Conservation (phyloP, 768 basidiomycete species). For the Trametes elegans region DNA sequence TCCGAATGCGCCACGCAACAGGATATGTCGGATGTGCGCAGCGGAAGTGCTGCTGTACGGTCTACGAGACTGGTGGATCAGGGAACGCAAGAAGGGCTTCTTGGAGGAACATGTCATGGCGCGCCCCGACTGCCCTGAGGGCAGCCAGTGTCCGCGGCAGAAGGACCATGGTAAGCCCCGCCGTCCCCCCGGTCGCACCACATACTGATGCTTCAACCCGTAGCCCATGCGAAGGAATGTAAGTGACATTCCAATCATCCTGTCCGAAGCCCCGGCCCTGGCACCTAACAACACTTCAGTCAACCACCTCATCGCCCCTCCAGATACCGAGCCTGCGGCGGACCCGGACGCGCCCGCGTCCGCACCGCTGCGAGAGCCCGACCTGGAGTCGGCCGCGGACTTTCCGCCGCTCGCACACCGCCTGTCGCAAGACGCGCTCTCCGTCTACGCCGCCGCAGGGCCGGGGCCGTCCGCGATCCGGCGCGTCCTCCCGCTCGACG, state of each 20-base stretch:
- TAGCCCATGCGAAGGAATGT: conserved; percentile 80
- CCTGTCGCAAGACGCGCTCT: neutral
- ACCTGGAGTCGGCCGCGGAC: neutral
- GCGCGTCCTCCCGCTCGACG: neutral
- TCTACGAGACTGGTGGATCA: conserved; percentile 78
- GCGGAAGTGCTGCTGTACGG: conserved; percentile 75
- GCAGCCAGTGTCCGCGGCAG: conserved; percentile 56
- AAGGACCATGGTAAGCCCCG: conserved; percentile 59
- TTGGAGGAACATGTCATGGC: conserved; percentile 52
- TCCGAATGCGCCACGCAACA: conserved; percentile 54
- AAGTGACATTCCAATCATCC: conserved; percentile 28
- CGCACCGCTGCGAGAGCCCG: conserved; percentile 1
- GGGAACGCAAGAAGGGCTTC: conserved; percentile 70
- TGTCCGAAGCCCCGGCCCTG: neutral
- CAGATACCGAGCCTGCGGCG: conserved; percentile 4
- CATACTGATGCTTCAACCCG: neutral
- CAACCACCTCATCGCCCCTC: conserved; percentile 33
- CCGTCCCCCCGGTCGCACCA: neutral
- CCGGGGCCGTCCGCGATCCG: neutral
- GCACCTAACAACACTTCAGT: too few species aligned
- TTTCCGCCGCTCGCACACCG: conserved; percentile 1
- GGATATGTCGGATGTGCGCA: conserved; percentile 71
- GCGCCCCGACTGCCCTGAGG: conserved; percentile 70
- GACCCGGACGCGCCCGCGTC: neutral
- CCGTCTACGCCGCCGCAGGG: neutral